phyloP scores from a whole-genome alignment of 1,139 yeast species.

The Hanseniaspora uvarum region DNA sequence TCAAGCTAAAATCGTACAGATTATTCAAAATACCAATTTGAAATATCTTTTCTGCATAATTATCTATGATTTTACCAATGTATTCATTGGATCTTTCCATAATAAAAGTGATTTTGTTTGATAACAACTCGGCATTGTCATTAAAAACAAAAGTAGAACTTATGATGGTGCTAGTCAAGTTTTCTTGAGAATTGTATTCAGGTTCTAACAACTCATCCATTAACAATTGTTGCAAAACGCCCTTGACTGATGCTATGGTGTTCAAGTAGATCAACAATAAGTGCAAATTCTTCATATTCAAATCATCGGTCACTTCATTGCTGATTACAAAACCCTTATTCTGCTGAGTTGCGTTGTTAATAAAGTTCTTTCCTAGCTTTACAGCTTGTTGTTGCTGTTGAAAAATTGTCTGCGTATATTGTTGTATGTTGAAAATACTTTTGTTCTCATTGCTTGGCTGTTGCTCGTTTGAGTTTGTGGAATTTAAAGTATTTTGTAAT shows the following conservation, averaged over 20 bases:
- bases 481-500: not conserved
- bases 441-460: not conserved
- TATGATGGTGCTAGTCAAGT: constrained; percentile 27
- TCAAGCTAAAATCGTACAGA: constrained; percentile 6
- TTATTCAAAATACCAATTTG: constrained; percentile 14
- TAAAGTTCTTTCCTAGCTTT: constrained; percentile 11
- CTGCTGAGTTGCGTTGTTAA: constrained; percentile 1
- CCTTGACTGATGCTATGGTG: constrained; percentile 20
- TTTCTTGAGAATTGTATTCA: constrained; percentile 9
- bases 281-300: constrained; percentile 15
- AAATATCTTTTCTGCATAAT: constrained; percentile 11
- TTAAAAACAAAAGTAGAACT: constrained; percentile 46
- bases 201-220: constrained; percentile 25
- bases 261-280: constrained; percentile 26
- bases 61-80: constrained; percentile 1
- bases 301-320: constrained; percentile 14
- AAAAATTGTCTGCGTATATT: constrained; percentile 12
- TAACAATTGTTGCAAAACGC: constrained; percentile 21
- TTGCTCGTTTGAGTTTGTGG: not conserved
- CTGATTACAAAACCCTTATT: not conserved
- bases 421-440: constrained; percentile 15
- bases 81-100: constrained; percentile 29
- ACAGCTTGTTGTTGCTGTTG: constrained; percentile 15
- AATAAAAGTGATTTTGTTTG: constrained; percentile 34
- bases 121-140: constrained; percentile 40